These are phyloP conservation scores for Rhizoctonia solani DNA, from an alignment of 1,284 basidiomycete genomes.

Conservation along the genomic window DNA sequence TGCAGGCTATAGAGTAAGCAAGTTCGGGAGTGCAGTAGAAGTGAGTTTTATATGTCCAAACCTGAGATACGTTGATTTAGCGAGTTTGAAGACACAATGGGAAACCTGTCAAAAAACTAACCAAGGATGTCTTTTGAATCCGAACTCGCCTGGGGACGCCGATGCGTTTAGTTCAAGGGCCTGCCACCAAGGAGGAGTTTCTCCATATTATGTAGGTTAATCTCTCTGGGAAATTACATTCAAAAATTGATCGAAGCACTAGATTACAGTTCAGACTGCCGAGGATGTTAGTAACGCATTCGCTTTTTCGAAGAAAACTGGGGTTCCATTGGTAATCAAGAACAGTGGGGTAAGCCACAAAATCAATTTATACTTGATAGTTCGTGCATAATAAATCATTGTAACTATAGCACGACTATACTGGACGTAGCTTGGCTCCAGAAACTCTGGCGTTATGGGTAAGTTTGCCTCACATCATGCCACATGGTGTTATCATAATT, in stretches of 20 bases:
- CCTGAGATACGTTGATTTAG: background rate
- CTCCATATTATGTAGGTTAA: conserved; percentile 16
- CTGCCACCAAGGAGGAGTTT: conserved; percentile 10
- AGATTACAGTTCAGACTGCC: conserved; percentile 52
- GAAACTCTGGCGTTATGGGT: background rate
- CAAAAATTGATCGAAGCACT: too few relatives aligned
- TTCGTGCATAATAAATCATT: background rate
- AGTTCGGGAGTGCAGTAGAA: conserved; percentile 4
- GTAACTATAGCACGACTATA: background rate
- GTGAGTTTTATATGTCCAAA: background rate
- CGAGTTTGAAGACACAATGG: conserved; percentile 14
- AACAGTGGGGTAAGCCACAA: background rate
- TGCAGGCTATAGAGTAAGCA: conserved; percentile 18
- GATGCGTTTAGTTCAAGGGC: background rate
- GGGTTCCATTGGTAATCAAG: conserved; percentile 43
- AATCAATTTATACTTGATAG: background rate
- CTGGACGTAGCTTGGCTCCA: background rate
- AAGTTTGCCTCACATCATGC: background rate
- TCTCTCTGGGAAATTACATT: too few relatives aligned
- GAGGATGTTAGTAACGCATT: conserved; percentile 52
- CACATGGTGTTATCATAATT: background rate
- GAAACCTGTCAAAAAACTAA: conserved; percentile 22
- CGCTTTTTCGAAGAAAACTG: conserved; percentile 48
- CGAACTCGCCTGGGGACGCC: background rate
- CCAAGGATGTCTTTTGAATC: conserved; percentile 10